A percentile compares a stretch with the other conserved stretches of the same genome.
phyloP scores from a whole-genome alignment of 495 filamentous ascomycete species.

The Daldinia grandis region DNA sequence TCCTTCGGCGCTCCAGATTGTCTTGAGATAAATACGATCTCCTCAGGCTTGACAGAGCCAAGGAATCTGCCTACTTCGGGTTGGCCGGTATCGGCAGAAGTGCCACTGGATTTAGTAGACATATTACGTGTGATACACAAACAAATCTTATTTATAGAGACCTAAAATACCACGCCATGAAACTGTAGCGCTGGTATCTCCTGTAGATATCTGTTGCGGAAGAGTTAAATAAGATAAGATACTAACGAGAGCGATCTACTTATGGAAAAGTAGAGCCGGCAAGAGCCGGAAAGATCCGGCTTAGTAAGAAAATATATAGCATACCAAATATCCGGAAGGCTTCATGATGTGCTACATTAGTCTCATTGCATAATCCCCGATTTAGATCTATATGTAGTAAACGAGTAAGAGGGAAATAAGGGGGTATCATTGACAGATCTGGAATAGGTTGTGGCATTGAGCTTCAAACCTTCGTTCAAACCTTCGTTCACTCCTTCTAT shows the following conservation, averaged over 20 bases:
- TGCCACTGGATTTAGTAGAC: constrained; percentile 22
- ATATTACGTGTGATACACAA: constrained; percentile 8
- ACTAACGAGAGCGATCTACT: neutral
- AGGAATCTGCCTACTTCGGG: constrained; percentile 2
- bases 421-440: constrained; percentile 34
- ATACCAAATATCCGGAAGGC: neutral
- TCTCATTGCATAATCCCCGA: constrained; percentile 25
- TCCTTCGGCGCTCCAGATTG: neutral
- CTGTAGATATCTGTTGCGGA: neutral
- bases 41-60: constrained; percentile 42
- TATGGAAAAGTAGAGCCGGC: neutral
- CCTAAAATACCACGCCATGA: no score
- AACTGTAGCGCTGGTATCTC: neutral
- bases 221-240: neutral
- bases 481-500: constrained; percentile 1
- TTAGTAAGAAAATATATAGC: constrained; percentile 23
- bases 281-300: neutral
- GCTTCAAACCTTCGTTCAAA: constrained; percentile 8
- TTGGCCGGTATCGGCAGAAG: constrained; percentile 8
- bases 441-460: constrained; percentile 15
- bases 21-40: constrained; percentile 48
- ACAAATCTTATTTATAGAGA: neutral
- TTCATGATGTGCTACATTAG: constrained; percentile 19
- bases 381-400: constrained; percentile 2
- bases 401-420: constrained; percentile 4